Conservation (phyloP, 805 yeast species). For the Ogataea salicorniae region DNA sequence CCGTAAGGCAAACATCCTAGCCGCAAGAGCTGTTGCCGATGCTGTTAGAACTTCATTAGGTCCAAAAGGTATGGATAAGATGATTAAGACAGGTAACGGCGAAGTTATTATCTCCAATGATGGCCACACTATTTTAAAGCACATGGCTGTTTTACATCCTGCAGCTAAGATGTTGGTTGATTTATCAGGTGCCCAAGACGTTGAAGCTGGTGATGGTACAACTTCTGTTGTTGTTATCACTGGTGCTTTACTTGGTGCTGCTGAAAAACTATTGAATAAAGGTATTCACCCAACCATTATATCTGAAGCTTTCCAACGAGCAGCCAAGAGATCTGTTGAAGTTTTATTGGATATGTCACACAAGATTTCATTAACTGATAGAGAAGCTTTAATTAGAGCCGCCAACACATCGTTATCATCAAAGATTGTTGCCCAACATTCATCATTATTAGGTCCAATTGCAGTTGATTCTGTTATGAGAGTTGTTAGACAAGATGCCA, state of each 20-base stretch:
- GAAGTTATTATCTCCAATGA: constrained; percentile 94
- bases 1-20: constrained; percentile 79
- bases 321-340: constrained; percentile 78
- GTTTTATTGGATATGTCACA: constrained; percentile 80
- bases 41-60: constrained; percentile 94
- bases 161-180: constrained; percentile 97
- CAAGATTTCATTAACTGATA: constrained; percentile 71
- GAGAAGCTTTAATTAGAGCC: constrained; percentile 81
- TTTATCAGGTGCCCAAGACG: constrained; percentile 95
- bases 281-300: constrained; percentile 95
- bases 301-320: constrained; percentile 88
- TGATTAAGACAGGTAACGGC: constrained; percentile 92
- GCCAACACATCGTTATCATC: constrained; percentile 93
- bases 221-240: constrained; percentile 95
- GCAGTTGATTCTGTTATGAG: constrained; percentile 90
- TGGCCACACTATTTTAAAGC: constrained; percentile 94
- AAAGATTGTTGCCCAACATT: constrained; percentile 92
- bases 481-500: constrained; percentile 44
- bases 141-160: constrained; percentile 98
- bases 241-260: constrained; percentile 92
- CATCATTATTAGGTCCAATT: constrained; percentile 81
- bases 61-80: constrained; percentile 99
- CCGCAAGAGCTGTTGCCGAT: constrained; percentile 93
- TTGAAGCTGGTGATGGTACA: constrained; percentile 99
- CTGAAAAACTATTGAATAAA: constrained; percentile 80